Evolutionary conservation across 2,329 filamentous ascomycete genomes (phyloP).

Genomic region (Penicillium sclerotigenum): DNA sequence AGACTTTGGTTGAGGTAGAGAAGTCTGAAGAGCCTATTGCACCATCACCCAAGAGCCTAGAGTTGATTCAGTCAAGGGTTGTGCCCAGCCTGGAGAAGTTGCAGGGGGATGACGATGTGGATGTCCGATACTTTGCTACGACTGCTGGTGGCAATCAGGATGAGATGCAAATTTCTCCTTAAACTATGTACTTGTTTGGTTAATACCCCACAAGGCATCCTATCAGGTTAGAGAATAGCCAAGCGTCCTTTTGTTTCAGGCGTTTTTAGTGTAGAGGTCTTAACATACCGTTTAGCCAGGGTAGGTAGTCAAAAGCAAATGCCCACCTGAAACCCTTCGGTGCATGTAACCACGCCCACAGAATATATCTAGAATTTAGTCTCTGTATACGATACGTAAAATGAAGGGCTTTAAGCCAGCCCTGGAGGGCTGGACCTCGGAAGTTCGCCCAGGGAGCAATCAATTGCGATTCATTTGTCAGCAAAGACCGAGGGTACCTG

Average conservation of each 20-base stretch:
- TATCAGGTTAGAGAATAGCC: conserved; percentile 40
- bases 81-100: conserved; percentile 90
- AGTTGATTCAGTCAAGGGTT: conserved; percentile 81
- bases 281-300: conserved; percentile 25
- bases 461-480: conserved; percentile 19
- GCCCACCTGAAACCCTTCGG: conserved; percentile 10
- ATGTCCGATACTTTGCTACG: conserved; percentile 96
- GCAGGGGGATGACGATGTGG: conserved; percentile 95
- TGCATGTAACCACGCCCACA: neutral
- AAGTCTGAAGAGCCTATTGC: conserved; percentile 60
- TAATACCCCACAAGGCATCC: conserved; percentile 21
- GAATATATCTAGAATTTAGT: neutral
- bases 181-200: conserved; percentile 6
- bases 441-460: neutral
- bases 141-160: conserved; percentile 65
- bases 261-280: conserved; percentile 38
- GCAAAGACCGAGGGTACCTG: conserved; percentile 3
- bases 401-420: neutral
- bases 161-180: conserved; percentile 56
- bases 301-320: conserved; percentile 19
- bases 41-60: conserved; percentile 68
- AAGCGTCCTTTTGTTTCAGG: conserved; percentile 34
- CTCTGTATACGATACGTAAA: neutral
- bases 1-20: conserved; percentile 80
- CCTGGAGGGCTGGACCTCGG: neutral